Conservation (phyloP, 2,329 filamentous ascomycete species). For the Trichoderma sp. region DNA sequence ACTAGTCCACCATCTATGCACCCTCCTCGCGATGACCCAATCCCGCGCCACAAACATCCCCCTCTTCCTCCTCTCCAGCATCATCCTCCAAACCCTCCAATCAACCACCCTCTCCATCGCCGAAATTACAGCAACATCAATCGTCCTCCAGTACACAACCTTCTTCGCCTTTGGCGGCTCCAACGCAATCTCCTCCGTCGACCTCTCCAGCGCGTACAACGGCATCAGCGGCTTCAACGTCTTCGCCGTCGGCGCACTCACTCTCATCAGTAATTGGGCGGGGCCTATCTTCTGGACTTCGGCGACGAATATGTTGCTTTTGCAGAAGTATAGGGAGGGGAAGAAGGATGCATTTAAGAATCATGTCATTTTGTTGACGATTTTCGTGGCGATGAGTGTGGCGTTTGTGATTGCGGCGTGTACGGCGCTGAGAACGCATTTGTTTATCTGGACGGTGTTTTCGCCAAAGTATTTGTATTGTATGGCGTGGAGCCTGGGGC, state of each 20-base stretch:
- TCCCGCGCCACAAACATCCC: constrained; percentile 83
- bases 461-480: constrained; percentile 94
- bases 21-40: constrained; percentile 81
- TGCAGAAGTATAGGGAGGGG: constrained; percentile 37
- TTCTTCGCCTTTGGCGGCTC: constrained; percentile 92
- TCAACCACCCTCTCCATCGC: constrained; percentile 47
- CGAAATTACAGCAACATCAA: constrained; percentile 65
- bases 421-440: constrained; percentile 75
- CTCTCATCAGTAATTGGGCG: constrained; percentile 88
- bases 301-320: constrained; percentile 59
- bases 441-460: constrained; percentile 99
- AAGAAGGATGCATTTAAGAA: constrained; percentile 37
- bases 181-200: constrained; percentile 94
- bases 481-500: constrained; percentile 81
- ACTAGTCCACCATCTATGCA: constrained; percentile 68
- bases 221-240: constrained; percentile 80
- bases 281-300: constrained; percentile 85
- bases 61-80: constrained; percentile 72
- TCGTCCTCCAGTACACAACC: constrained; percentile 75
- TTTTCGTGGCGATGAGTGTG: constrained; percentile 65
- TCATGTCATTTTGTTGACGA: constrained; percentile 65
- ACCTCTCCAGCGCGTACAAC: constrained; percentile 93
- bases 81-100: constrained; percentile 52
- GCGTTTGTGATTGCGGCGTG: constrained; percentile 85
- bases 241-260: constrained; percentile 74